Base-by-base conservation (phyloP, 495 filamentous ascomycete genomes). In the Parathielavia appendiculata region DNA sequence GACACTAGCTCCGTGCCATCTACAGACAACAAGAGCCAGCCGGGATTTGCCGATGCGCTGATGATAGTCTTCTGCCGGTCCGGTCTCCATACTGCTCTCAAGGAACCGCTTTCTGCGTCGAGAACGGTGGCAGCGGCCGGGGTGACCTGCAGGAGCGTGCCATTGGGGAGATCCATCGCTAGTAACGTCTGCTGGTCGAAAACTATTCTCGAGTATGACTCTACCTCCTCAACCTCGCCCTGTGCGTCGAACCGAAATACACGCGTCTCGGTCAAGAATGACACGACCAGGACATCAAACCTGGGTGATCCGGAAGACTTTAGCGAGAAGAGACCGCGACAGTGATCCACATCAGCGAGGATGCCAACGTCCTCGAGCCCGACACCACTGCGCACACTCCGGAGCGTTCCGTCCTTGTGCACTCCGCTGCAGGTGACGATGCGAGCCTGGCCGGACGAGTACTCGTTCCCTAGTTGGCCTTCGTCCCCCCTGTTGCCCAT, bases 401-500 rank as follows among this genome's bases (percentile, higher is more conserved):
- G 76, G 38, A 99, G 67, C 36, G 88, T 91, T 5, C 93, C 93
- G 61, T 95, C 90, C 59, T 88, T 81, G 64, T 86, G 89, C 4
- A 87, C 91, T 26, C 93, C 93, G 41, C 92, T 95, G 9, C 89
- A 92, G 3, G 92, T 89, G 10, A 99, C 90, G 55, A 99, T 87
- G 32, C 95, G 81, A 54, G 93, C 92, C 73, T 97, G 95, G 1
- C 95, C 95, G 6, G 92, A 95, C 0, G 91, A 96, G 59, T 73
- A 97, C 66, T 95, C 91, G 62, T 93, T 95, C 0, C 82, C 85
- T 39, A 89, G 83, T 26, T 83, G 73, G 36, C 68, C 84, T 58
- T 92, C 89, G 46, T 83, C 84, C 51, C 85, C 81, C 26, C 90
- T 81, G 59, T 86, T 92, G 0, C 92, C 91, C 77, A 97, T 86